These are phyloP conservation scores for Artemisia argyi DNA, from an alignment of 129 eudicot species.

Conservation along the genomic window DNA sequence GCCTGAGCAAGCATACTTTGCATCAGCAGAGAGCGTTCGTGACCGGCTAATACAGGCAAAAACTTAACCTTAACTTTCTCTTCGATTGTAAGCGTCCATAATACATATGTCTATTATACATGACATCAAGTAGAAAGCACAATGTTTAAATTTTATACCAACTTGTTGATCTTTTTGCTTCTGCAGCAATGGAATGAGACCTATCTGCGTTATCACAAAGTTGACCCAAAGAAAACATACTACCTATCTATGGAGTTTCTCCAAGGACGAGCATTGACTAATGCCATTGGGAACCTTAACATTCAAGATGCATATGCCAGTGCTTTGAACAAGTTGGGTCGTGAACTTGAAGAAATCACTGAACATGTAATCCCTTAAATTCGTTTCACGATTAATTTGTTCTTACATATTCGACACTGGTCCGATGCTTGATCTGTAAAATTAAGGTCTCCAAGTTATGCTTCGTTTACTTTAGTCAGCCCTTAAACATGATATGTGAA, in stretches of 20 bases:
- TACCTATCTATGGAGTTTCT: slow-evolving; percentile 98
- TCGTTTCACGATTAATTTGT: too few species aligned
- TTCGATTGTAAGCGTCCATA: background rate
- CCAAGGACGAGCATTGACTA: slow-evolving; percentile 97
- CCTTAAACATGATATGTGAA: background rate
- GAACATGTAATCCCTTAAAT: slow-evolving; percentile 59
- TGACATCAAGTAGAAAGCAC: slow-evolving; percentile 16
- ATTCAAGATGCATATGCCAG: slow-evolving; percentile 81
- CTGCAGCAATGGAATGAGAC: slow-evolving; percentile 98
- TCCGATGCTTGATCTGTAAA: too few species aligned
- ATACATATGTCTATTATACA: background rate
- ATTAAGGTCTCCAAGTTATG: too few species aligned
- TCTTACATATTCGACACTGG: too few species aligned
- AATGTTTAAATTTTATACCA: background rate
- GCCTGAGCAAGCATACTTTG: slow-evolving; percentile 95
- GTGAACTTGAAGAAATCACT: slow-evolving; percentile 80
- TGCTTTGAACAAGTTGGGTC: slow-evolving; percentile 86
- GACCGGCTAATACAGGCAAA: slow-evolving; percentile 81
- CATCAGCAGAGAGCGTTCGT: slow-evolving; percentile 94
- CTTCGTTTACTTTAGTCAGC: slow-evolving; percentile 5
- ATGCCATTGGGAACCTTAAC: slow-evolving; percentile 92
- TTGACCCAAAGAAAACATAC: slow-evolving; percentile 97
- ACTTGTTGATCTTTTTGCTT: background rate
- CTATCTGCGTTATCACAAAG: slow-evolving; percentile 81
- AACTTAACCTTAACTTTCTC: background rate